Conservation (phyloP, 768 basidiomycete species). For the Pisolithus sp. region DNA sequence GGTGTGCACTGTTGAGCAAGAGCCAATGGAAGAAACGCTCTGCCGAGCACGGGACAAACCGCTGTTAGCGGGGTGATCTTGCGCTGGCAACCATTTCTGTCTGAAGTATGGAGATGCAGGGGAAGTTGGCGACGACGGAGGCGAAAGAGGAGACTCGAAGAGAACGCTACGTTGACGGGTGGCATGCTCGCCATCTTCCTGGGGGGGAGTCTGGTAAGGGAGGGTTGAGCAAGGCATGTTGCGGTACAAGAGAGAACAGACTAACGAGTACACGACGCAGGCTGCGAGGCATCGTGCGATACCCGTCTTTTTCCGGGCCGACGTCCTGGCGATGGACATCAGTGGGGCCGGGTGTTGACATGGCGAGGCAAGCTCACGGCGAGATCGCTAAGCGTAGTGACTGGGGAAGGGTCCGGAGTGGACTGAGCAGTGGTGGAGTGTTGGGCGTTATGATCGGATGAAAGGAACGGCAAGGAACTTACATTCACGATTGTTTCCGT, state of each 20-base stretch:
- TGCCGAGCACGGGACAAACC: conserved; percentile 23
- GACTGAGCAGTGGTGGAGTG: conserved; percentile 9
- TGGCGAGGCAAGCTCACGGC: conserved; percentile 20
- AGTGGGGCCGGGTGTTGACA: conserved; percentile 14
- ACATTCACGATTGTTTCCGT: conserved; percentile 25
- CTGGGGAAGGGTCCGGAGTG: conserved; percentile 17
- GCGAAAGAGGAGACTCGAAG: conserved; percentile 14
- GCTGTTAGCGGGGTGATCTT: conserved; percentile 12
- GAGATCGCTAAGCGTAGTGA: conserved; percentile 18
- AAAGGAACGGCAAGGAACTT: not conserved
- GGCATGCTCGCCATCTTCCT: conserved; percentile 5
- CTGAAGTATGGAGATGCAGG: conserved; percentile 15
- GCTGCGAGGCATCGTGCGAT: conserved; percentile 23
- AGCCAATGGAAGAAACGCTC: conserved; percentile 35
- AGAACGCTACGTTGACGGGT: conserved; percentile 23
- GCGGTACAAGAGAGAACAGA: conserved; percentile 1
- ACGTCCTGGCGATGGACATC: conserved; percentile 21
- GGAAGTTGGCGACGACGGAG: conserved; percentile 11
- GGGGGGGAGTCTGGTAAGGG: conserved; percentile 18
- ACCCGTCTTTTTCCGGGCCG: conserved; percentile 24
- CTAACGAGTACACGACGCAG: conserved; percentile 25
- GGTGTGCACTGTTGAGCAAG: conserved; percentile 25
- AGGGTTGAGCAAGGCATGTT: conserved; percentile 1
- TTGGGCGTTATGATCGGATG: not conserved
- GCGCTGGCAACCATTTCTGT: conserved; percentile 13